Conservation (phyloP, 106 monocot genomes). For the Dendrobium officinale region DNA sequence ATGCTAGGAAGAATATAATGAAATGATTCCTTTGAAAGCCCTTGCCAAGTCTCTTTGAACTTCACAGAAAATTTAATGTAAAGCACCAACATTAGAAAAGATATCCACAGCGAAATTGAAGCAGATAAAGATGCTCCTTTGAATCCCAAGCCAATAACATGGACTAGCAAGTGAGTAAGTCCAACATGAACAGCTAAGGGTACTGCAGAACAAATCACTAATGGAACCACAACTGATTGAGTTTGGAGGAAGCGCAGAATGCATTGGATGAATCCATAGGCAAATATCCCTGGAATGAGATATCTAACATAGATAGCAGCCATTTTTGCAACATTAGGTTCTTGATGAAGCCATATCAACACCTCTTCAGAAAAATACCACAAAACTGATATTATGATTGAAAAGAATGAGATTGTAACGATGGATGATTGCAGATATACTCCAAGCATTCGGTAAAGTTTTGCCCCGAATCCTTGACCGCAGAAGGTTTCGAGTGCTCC, state of each 20-base stretch:
- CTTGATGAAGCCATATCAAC: conserved; percentile 56
- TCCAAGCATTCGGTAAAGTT: conserved; percentile 44
- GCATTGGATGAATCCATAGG: conserved; percentile 57
- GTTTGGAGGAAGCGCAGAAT: conserved; percentile 74
- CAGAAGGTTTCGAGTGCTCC: conserved; percentile 77
- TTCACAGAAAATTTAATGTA: conserved; percentile 43
- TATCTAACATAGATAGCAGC: conserved; percentile 44
- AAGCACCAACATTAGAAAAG: conserved; percentile 43
- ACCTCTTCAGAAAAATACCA: conserved; percentile 52
- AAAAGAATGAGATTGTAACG: conserved; percentile 26
- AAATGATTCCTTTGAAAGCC: conserved; percentile 54
- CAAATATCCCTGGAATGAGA: conserved; percentile 66
- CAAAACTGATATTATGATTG: conserved; percentile 3
- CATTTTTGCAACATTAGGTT: conserved; percentile 45
- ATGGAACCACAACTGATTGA: conserved; percentile 32
- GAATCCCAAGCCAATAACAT: conserved; percentile 49
- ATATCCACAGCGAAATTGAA: conserved; percentile 49
- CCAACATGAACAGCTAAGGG: conserved; percentile 46
- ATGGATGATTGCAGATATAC: conserved; percentile 25
- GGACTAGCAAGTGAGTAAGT: conserved; percentile 43
- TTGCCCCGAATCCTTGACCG: conserved; percentile 65
- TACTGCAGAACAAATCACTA: conserved; percentile 47
- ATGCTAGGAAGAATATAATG: conserved; percentile 29
- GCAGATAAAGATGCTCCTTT: conserved; percentile 34
- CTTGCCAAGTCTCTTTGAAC: conserved; percentile 55